These are phyloP conservation scores for Fragosphaeria purpurea DNA, from an alignment of 2,329 filamentous ascomycete species.

Conservation along the genomic window DNA sequence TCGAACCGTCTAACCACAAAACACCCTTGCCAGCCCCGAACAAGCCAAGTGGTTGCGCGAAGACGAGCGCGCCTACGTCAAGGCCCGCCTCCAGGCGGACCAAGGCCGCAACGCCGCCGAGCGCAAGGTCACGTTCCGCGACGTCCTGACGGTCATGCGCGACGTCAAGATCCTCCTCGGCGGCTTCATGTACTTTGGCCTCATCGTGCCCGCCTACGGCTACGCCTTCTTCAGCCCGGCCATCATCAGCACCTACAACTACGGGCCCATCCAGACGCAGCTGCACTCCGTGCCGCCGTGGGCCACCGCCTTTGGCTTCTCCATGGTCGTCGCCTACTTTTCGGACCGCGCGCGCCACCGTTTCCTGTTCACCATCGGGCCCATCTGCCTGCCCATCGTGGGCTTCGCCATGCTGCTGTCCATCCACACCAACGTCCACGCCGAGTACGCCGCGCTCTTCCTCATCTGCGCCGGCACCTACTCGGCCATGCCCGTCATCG, in stretches of 20 bases:
- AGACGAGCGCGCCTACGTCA: constrained; percentile 59
- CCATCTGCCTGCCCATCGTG: constrained; percentile 57
- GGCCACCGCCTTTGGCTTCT: constrained; percentile 65
- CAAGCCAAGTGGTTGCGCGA: constrained; percentile 60
- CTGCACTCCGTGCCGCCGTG: constrained; percentile 49
- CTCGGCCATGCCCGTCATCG: constrained; percentile 78
- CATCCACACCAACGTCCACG: constrained; percentile 54
- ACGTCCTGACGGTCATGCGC: constrained; percentile 55
- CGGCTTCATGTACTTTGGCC: constrained; percentile 71
- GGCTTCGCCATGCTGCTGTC: constrained; percentile 68
- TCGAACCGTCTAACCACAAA: no score
- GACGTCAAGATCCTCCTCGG: constrained; percentile 66
- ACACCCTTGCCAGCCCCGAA: constrained; percentile 43
- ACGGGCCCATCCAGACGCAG: constrained; percentile 46
- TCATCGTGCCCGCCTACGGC: constrained; percentile 67
- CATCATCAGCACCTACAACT: constrained; percentile 60
- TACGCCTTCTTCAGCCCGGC: constrained; percentile 70
- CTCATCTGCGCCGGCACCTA: constrained; percentile 72
- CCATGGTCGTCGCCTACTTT: constrained; percentile 61
- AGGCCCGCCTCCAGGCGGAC: constrained; percentile 56
- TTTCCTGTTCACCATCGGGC: constrained; percentile 59
- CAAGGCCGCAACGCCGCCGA: constrained; percentile 58
- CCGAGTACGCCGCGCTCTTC: constrained; percentile 75
- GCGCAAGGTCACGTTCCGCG: constrained; percentile 46
- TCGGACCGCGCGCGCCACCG: constrained; percentile 68